Evolutionary conservation across 2,329 filamentous ascomycete genomes (phyloP).

Genomic region (Monilinia fructigena): DNA sequence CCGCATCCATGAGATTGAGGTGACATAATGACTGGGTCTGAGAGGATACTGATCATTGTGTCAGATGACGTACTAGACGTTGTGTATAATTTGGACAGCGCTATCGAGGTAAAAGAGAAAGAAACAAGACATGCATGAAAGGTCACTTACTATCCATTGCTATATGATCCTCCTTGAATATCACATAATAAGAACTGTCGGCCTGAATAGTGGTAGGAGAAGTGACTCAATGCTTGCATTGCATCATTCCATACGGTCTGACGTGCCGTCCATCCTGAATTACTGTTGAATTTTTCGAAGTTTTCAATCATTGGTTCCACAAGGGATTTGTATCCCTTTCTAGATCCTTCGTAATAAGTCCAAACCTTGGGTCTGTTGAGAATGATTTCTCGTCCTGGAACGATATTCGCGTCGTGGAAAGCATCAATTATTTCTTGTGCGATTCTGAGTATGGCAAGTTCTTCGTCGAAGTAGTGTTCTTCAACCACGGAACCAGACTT

Average conservation of each 20-base stretch:
- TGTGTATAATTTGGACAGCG: background rate
- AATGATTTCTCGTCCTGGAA: background rate
- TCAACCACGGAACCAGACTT: conserved; percentile 19
- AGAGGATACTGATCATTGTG: conserved; percentile 4
- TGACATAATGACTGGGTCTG: conserved; percentile 24
- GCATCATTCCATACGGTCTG: conserved; percentile 8
- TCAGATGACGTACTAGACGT: too few relatives aligned
- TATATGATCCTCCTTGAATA: conserved; percentile 21
- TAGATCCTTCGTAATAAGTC: background rate
- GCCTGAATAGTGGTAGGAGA: conserved; percentile 21
- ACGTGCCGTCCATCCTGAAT: conserved; percentile 6
- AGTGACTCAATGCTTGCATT: conserved; percentile 24
- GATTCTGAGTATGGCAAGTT: conserved; percentile 7
- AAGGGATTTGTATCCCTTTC: background rate
- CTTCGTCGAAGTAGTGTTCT: conserved; percentile 15
- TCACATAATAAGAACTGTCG: conserved; percentile 21
- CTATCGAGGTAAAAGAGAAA: too few relatives aligned
- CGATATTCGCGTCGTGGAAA: conserved; percentile 8
- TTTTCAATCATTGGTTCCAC: conserved; percentile 25
- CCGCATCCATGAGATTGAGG: conserved; percentile 4
- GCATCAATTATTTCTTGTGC: conserved; percentile 19
- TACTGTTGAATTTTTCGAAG: conserved; percentile 25
- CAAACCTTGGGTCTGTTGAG: conserved; percentile 21
- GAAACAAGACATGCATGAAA: too few relatives aligned
- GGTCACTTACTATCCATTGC: conserved; percentile 20